Evolutionary conservation across 768 basidiomycete genomes (phyloP).

Genomic region (Clitopilus passeckerianus): DNA sequence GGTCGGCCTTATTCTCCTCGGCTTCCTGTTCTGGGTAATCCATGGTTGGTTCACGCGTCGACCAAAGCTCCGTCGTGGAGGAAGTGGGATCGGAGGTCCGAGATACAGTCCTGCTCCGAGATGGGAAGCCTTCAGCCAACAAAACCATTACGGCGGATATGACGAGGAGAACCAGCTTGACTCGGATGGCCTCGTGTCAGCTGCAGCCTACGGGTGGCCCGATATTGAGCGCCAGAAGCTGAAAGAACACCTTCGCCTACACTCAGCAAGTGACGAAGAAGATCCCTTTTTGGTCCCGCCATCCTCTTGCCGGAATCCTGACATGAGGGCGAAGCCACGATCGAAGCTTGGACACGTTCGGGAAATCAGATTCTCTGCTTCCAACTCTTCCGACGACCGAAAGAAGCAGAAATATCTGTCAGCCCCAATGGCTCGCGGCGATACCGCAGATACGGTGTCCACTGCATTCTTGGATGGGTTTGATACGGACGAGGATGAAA

Average conservation of each 20-base stretch:
- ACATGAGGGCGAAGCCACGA: not conserved
- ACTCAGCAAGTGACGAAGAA: constrained; percentile 10
- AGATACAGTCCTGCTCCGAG: constrained; percentile 19
- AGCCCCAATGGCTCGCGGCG: constrained; percentile 8
- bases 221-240: constrained; percentile 3
- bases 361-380: not conserved
- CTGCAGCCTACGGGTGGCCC: constrained; percentile 12
- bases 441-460: constrained; percentile 13
- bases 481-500: constrained; percentile 8
- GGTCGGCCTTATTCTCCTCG: constrained; percentile 2
- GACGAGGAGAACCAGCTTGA: constrained; percentile 10
- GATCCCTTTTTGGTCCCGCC: constrained; percentile 21
- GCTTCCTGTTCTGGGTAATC: constrained; percentile 23
- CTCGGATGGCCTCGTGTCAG: constrained; percentile 4
- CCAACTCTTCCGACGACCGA: constrained; percentile 4
- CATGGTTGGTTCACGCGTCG: constrained; percentile 27
- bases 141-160: constrained; percentile 1
- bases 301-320: not conserved
- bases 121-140: not conserved
- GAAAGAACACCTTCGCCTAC: not conserved
- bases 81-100: constrained; percentile 11
- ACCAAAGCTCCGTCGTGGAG: constrained; percentile 7
- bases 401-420: constrained; percentile 5
- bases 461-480: constrained; percentile 19
- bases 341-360: not conserved